These are phyloP conservation scores for Aspergillus calidoustus DNA, from an alignment of 2,329 filamentous ascomycete species.

Conservation along the genomic window DNA sequence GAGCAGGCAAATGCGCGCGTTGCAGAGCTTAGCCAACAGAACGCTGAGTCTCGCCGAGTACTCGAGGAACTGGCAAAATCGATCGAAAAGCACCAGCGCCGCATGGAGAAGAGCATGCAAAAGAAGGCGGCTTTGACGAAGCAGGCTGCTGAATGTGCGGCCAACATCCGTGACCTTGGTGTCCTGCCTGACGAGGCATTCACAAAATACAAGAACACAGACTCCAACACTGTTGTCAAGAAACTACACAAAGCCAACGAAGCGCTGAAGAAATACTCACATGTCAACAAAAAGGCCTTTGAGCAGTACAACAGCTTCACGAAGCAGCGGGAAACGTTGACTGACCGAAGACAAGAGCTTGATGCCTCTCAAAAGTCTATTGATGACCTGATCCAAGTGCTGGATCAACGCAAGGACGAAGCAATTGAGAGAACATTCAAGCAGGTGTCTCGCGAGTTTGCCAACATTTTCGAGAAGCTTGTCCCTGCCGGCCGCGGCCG, in stretches of 20 bases:
- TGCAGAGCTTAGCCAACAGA: conserved; percentile 62
- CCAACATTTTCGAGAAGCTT: conserved; percentile 89
- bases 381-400: conserved; percentile 85
- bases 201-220: conserved; percentile 83
- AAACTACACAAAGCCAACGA: conserved; percentile 90
- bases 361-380: conserved; percentile 86
- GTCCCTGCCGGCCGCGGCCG: conserved; percentile 92
- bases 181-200: conserved; percentile 93
- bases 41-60: conserved; percentile 68
- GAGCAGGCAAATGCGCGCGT: conserved; percentile 63
- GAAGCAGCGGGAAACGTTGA: conserved; percentile 83
- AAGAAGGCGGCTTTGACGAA: conserved; percentile 80
- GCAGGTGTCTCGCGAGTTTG: conserved; percentile 92
- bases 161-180: conserved; percentile 90
- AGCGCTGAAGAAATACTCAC: conserved; percentile 91
- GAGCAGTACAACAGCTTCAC: conserved; percentile 99
- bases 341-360: conserved; percentile 82
- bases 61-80: conserved; percentile 75
- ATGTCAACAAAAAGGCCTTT: conserved; percentile 99
- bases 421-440: conserved; percentile 98
- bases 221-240: conserved; percentile 72
- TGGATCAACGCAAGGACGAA: conserved; percentile 96
- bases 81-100: conserved; percentile 85
- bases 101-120: conserved; percentile 88
- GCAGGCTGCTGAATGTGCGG: conserved; percentile 78